Evolutionary conservation across 805 yeast genomes (phyloP).

Genomic region (Metschnikowia borealis): DNA sequence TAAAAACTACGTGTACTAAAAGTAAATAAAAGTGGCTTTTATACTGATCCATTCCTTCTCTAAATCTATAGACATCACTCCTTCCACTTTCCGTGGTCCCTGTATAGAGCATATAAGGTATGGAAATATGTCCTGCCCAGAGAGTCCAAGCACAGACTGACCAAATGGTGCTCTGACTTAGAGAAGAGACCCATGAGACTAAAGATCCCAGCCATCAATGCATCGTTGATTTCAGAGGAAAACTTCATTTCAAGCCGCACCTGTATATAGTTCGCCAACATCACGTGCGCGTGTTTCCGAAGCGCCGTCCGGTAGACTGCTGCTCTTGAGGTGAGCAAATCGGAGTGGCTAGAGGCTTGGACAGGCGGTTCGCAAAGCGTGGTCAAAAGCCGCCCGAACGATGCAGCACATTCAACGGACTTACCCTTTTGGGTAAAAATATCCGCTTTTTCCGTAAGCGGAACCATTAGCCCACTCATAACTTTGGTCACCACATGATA

Average conservation of each 20-base stretch:
- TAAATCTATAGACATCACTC: constrained; percentile 21
- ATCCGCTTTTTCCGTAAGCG: constrained; percentile 30
- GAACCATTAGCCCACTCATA: constrained; percentile 48
- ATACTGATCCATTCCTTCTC: too few species aligned
- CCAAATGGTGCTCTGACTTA: constrained; percentile 55
- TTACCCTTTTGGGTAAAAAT: neutral
- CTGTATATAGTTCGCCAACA: constrained; percentile 57
- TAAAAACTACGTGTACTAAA: too few species aligned
- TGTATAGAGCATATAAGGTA: constrained; percentile 66
- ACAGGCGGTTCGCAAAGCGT: constrained; percentile 72
- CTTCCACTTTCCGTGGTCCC: constrained; percentile 77
- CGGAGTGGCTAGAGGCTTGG: constrained; percentile 24
- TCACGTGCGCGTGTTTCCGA: constrained; percentile 57
- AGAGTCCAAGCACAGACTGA: constrained; percentile 62
- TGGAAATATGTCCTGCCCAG: constrained; percentile 68
- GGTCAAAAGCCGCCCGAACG: constrained; percentile 55
- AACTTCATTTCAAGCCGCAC: constrained; percentile 50
- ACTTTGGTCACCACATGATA: constrained; percentile 59
- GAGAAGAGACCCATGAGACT: constrained; percentile 68
- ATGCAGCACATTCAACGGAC: constrained; percentile 27
- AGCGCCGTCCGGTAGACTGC: constrained; percentile 55
- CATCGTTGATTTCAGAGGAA: constrained; percentile 41
- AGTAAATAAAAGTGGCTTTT: too few species aligned
- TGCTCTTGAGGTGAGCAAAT: constrained; percentile 50
- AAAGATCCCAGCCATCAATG: constrained; percentile 54